A percentile compares a stretch with the other conserved stretches of the same genome.
Conservation (phyloP, 2,329 filamentous ascomycete genomes). For the Magnaporthiopsis poae region DNA sequence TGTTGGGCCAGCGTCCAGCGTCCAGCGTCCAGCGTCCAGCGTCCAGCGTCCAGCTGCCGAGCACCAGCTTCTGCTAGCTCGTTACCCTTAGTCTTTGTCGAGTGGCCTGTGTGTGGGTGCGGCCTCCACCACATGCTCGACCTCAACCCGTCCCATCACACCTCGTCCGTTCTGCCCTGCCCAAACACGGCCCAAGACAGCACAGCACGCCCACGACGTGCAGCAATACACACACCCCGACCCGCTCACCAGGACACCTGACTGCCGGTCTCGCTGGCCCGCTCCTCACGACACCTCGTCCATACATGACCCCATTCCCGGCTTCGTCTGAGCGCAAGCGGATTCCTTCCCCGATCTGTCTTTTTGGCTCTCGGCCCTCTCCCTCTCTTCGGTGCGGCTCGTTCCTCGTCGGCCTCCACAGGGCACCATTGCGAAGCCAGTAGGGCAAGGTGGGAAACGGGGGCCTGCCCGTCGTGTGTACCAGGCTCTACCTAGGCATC, state of each 20-base stretch:
- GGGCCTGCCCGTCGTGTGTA: constrained; percentile 5
- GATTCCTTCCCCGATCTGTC: not conserved
- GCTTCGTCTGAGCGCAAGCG: not conserved
- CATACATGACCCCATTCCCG: not conserved
- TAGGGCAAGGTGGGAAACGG: not conserved
- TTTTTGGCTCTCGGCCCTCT: not conserved
- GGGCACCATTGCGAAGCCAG: not conserved
- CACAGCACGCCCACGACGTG: not conserved
- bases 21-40: not conserved
- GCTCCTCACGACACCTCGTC: not conserved
- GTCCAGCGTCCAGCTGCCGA: not conserved
- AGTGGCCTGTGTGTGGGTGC: not conserved
- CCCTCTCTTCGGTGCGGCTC: not conserved
- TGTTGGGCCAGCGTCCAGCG: not conserved
- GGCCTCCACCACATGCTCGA: not conserved
- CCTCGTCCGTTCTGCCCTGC: not conserved
- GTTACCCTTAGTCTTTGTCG: not conserved
- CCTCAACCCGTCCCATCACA: not conserved
- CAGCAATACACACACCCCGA: not conserved
- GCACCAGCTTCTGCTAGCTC: not conserved
- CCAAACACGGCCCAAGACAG: not conserved
- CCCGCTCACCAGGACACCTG: not conserved
- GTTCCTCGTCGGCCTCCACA: not conserved
- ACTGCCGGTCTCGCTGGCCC: not conserved
- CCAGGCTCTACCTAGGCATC: not conserved